Base-by-base conservation (phyloP, 441 rosid genomes). In the Gossypium lobatum region DNA sequence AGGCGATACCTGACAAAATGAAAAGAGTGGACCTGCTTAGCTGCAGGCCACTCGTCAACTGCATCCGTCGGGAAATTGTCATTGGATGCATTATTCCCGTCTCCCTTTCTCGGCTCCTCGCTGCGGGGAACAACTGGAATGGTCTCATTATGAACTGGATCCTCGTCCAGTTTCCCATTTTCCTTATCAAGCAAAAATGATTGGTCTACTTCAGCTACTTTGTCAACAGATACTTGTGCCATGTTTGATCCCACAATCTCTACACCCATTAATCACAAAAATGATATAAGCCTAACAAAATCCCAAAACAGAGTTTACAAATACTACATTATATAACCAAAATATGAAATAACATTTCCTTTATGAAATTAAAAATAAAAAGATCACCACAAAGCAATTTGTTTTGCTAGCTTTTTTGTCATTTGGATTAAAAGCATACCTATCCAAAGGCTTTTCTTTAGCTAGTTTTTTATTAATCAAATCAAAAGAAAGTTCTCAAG, bases 31-130 rank as follows among this genome's bases (percentile, higher is more conserved):
- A 82, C 76, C 86, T 84, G 81, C 73, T 68, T 78, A 37, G 81
- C 82, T 48, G 82, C 85, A 60, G 96, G 91, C 96, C 96, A 91
- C 78, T 91, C 93, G 7, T 83, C 88, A 42, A 62, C 77, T 0
- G 84, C 92, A 79, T 91, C 82, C 82, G 73, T 85, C 0, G 87
- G 92, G 45, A 81, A 67, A 42, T 76, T 82, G 76, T 74, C 66
- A 57, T 77, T 80, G 1, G 81, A 78, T 75, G 73, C 82, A 73
- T 75, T 79, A 57, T 25, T 76, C 54, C 68, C 84, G 54, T 82
- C 85, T 46, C 72, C 87, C 68, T 83, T 74, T 48, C 5, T 79
- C 0, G 79, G 74, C 55, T 79, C 89, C 72, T 83, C 83, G 23
- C 70, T 87, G 2, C 78, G 83, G 3, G 93, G 79, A 77, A 87